Evolutionary conservation across 2,329 filamentous ascomycete genomes (phyloP).

Genomic region (Thyridium curvatum): DNA sequence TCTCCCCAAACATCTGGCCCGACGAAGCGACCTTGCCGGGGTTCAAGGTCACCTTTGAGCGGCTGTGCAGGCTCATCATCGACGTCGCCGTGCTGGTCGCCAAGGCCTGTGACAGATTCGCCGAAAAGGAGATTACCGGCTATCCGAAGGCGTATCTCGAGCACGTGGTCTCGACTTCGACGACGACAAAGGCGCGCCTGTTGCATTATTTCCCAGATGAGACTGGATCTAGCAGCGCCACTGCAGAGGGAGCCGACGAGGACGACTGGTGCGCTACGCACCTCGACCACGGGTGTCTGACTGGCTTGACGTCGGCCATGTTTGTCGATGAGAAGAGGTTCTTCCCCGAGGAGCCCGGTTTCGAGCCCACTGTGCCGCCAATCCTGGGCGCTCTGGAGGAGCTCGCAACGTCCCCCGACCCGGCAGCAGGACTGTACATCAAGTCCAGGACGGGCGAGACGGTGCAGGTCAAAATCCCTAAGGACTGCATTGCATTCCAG

Average conservation of each 20-base stretch:
- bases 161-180: constrained; percentile 76
- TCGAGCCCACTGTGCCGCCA: constrained; percentile 38
- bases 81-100: constrained; percentile 86
- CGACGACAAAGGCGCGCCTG: constrained; percentile 83
- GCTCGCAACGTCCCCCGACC: constrained; percentile 46
- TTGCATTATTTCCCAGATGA: constrained; percentile 84
- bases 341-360: constrained; percentile 30
- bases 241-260: constrained; percentile 24
- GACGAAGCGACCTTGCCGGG: constrained; percentile 60
- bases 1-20: constrained; percentile 88
- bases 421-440: constrained; percentile 63
- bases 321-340: constrained; percentile 55
- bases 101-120: constrained; percentile 82
- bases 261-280: constrained; percentile 68
- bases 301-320: constrained; percentile 66
- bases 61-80: constrained; percentile 78
- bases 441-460: constrained; percentile 56
- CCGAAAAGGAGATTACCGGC: constrained; percentile 66
- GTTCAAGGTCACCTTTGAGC: constrained; percentile 67
- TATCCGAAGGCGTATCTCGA: constrained; percentile 80
- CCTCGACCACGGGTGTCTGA: constrained; percentile 65
- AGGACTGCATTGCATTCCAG: constrained; percentile 65
- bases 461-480: constrained; percentile 63
- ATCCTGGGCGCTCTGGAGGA: no score
- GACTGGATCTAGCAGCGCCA: constrained; percentile 6